phyloP scores from a whole-genome alignment of 805 yeast species.

The Zygotorulaspora danielsina region DNA sequence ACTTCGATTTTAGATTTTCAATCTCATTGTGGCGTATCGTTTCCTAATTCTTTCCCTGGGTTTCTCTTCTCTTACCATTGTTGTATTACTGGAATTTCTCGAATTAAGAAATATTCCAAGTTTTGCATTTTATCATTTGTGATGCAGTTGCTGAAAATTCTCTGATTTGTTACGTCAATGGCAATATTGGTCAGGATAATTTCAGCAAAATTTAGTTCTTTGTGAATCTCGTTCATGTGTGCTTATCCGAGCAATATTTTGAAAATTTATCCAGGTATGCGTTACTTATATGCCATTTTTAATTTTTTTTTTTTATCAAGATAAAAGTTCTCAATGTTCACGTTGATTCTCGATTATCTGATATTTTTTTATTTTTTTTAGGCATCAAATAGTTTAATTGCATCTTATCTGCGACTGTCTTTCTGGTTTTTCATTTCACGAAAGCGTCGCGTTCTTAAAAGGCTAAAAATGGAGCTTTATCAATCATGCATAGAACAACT shows the following conservation, averaged over 20 bases:
- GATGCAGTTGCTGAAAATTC: no score
- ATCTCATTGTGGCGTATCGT: neutral
- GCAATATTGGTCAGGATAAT: no score
- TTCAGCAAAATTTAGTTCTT: no score
- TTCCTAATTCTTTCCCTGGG: neutral
- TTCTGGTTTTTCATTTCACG: neutral
- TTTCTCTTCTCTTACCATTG: no score
- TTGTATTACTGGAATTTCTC: neutral
- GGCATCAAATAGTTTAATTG: neutral
- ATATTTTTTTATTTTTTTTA: slow-evolving; percentile 2
- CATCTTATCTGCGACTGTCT: neutral
- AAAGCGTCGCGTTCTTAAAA: no score
- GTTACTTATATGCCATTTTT: slow-evolving; percentile 1
- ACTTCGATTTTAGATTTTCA: neutral
- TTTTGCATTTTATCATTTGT: no score
- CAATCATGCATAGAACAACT: no score
- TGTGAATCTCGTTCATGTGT: no score
- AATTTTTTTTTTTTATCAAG: neutral
- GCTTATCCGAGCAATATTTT: no score
- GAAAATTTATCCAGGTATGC: no score
- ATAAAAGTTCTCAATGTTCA: neutral
- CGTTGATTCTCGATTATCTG: neutral
- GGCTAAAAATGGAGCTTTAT: no score
- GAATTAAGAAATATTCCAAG: neutral
- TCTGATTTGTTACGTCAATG: no score